These are phyloP conservation scores for Tremella fuciformis DNA, from an alignment of 768 basidiomycete genomes.

Conservation along the genomic window DNA sequence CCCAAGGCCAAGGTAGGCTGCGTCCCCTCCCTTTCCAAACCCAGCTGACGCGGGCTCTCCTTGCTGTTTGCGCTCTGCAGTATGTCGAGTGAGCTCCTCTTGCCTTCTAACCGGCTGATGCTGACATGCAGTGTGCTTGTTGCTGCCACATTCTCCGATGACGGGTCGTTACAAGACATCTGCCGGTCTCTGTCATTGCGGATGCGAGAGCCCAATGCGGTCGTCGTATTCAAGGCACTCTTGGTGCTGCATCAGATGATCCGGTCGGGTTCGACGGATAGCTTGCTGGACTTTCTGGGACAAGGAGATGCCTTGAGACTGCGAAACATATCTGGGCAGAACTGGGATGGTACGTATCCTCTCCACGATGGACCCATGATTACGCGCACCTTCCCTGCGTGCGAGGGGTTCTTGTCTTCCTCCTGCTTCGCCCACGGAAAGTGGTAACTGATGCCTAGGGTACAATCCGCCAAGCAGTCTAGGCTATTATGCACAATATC, in stretches of 20 bases:
- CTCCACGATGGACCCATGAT: not conserved
- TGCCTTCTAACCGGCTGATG: not conserved
- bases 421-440: no score
- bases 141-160: slow-evolving; percentile 93
- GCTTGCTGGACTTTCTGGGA: slow-evolving; percentile 78
- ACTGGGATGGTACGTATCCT: slow-evolving; percentile 76
- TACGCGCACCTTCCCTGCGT: no score
- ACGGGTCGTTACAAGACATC: slow-evolving; percentile 88
- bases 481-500: slow-evolving; percentile 79
- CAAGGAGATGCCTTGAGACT: slow-evolving; percentile 72
- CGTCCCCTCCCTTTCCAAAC: not conserved
- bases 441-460: slow-evolving; percentile 56
- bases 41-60: no score
- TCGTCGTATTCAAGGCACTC: slow-evolving; percentile 97
- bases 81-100: slow-evolving; percentile 66
- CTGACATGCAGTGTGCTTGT: slow-evolving; percentile 64
- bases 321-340: slow-evolving; percentile 72
- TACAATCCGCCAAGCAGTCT: slow-evolving; percentile 83
- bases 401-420: no score
- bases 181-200: slow-evolving; percentile 80
- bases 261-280: slow-evolving; percentile 92
- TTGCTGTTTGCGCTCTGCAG: slow-evolving; percentile 53
- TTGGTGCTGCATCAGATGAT: slow-evolving; percentile 96
- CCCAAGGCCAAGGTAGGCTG: slow-evolving; percentile 84
- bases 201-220: slow-evolving; percentile 84